Evolutionary conservation across 352 stramenopile genomes (phyloP), one percentile per base, ranked within the genome.

Genomic region (Pythium rishiriense): DNA sequence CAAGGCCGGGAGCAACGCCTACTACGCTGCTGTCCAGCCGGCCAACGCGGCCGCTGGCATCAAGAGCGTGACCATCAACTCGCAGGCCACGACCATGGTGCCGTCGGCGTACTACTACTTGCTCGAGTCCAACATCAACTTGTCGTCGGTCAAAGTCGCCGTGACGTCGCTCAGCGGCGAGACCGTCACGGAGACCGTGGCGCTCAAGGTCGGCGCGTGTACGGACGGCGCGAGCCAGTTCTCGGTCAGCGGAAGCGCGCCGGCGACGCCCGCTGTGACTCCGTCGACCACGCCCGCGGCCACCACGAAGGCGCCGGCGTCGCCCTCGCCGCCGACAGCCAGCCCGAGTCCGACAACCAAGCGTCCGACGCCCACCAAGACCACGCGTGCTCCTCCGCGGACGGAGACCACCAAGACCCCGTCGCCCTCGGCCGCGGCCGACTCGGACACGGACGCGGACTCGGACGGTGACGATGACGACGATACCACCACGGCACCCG

Each of bases 91-190:
- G 9, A 73, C 46, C 4, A 76, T 91, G 78, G 65, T 91, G 15
- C 58, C 76, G 28, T 89, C 78, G n/a, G 78, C 76, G 24, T 76
- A 72, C 50, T 76, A 76, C 59, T 76, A 70, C 58, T 25, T 87
- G 22, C 53, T 85, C 6, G 31, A 63, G 41, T 28, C 14, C 4
- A 74, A 65, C 17, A 60, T 51, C 29, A 66, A 83, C 39, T 49
- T 86, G 3, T 64, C 35, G 4, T 65, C 57, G 28, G 48, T 86
- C 5, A 74, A 65, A 10, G 75, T 91, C 25, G 64, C 74, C 4
- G 64, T 85, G 37, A 91, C 79, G 49, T 85, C 83, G 59, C 57
- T 79, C 11, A 76, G 73, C 46, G 81, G 77, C n/a, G 72, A 91
- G 60, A 71, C 70, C 39, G 74, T 90, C 42, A 68, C 74, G 31